Percentiles rank a stretch among this genome's conserved stretches.
These are phyloP conservation scores for Fragosphaeria purpurea DNA, from an alignment of 2,329 filamentous ascomycete species.

Conservation along the genomic window DNA sequence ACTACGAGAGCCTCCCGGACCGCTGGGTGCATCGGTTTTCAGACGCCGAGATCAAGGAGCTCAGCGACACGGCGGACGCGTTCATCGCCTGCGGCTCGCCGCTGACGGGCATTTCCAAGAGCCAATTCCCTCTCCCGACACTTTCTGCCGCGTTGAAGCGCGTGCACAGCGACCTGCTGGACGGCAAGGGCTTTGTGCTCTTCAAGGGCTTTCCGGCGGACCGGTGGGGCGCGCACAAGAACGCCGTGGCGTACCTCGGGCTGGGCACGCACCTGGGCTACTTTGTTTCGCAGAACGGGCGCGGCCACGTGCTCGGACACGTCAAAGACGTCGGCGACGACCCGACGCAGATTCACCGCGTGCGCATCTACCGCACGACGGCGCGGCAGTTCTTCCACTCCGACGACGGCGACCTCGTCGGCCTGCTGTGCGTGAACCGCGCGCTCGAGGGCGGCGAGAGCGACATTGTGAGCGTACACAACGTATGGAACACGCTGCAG, in stretches of 20 bases:
- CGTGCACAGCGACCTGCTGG: slow-evolving; percentile 40
- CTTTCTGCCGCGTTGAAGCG: slow-evolving; percentile 25
- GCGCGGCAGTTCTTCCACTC: slow-evolving; percentile 79
- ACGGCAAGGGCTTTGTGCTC: slow-evolving; percentile 82
- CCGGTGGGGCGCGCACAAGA: slow-evolving; percentile 69
- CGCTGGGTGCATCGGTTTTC: slow-evolving; percentile 66
- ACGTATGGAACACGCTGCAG: slow-evolving; percentile 74
- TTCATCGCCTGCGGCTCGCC: slow-evolving; percentile 58
- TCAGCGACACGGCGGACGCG: slow-evolving; percentile 55
- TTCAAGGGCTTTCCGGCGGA: slow-evolving; percentile 77
- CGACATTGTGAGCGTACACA: slow-evolving; percentile 68
- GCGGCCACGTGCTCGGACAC: slow-evolving; percentile 77
- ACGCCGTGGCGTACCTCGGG: slow-evolving; percentile 83
- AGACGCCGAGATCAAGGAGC: slow-evolving; percentile 54
- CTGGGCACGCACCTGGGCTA: slow-evolving; percentile 78
- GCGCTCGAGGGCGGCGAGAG: slow-evolving; percentile 75
- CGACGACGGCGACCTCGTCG: slow-evolving; percentile 75
- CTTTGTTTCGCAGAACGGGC: slow-evolving; percentile 77
- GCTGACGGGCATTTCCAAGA: slow-evolving; percentile 54
- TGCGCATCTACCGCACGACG: slow-evolving; percentile 84
- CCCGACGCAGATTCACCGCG: slow-evolving; percentile 68
- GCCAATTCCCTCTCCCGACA: slow-evolving; percentile 34
- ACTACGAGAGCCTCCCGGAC: slow-evolving; percentile 53
- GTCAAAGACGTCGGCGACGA: slow-evolving; percentile 85
- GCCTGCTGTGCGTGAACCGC: slow-evolving; percentile 69